These are phyloP conservation scores for Ambrosiella xylebori DNA, from an alignment of 2,329 filamentous ascomycete genomes.

Conservation along the genomic window DNA sequence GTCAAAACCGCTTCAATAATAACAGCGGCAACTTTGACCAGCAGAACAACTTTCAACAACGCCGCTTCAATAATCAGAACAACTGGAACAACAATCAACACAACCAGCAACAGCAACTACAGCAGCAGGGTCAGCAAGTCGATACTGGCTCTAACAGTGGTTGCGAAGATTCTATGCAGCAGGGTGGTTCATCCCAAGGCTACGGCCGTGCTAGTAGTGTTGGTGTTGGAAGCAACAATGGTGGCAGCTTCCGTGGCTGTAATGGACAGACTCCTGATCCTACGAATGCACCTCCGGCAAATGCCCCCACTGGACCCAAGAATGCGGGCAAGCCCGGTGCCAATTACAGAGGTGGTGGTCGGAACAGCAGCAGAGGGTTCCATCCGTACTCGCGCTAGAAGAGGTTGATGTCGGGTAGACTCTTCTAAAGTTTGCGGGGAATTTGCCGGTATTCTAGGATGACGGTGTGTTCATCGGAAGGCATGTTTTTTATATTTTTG, in stretches of 20 bases:
- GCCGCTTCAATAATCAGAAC: conserved; percentile 16
- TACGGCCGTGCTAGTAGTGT: conserved; percentile 21
- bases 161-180: conserved; percentile 18
- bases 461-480: too few species aligned
- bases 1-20: conserved; percentile 27
- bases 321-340: conserved; percentile 83
- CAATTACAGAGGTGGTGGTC: conserved; percentile 81
- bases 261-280: conserved; percentile 25
- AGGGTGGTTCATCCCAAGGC: conserved; percentile 29
- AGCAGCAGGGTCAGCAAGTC: not conserved
- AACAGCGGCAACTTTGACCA: conserved; percentile 15
- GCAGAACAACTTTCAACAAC: conserved; percentile 11
- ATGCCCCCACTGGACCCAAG: conserved; percentile 82
- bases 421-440: not conserved
- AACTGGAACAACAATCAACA: conserved; percentile 16
- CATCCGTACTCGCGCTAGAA: conserved; percentile 48
- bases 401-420: not conserved
- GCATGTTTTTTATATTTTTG: too few species aligned
- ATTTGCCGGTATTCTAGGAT: too few species aligned
- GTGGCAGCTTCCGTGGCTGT: conserved; percentile 21
- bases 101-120: conserved; percentile 16
- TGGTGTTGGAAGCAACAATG: conserved; percentile 17
- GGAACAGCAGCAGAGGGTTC: conserved; percentile 57
- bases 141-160: conserved; percentile 17
- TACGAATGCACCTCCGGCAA: conserved; percentile 32